Base-by-base conservation (phyloP, 805 yeast species). In the Cyberlindnera maclurae region DNA sequence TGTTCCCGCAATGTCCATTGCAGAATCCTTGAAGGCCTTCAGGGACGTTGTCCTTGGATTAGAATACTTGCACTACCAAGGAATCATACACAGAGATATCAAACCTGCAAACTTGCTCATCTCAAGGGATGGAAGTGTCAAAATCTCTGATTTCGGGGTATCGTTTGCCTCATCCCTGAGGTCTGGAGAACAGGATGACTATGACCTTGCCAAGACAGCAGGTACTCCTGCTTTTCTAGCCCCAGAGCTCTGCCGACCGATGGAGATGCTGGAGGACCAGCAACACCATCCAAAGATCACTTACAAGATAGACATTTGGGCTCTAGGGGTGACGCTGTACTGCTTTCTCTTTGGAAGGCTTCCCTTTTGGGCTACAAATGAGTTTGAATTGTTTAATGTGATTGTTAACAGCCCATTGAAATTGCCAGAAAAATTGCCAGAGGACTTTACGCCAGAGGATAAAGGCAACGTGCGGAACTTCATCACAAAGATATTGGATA, bases 151-250 rank as follows among this genome's bases (percentile, higher is more conserved):
- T 64, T 93, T 90, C 63, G 97, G 98, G 17, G 95, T 93, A 12
- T 86, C 96, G 1, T 83, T 85, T 60, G 87, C 90, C 1, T 57
- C 69, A 3, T 51, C 65, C 3, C 48, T 58, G 34, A 43, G 49
- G 12, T 55, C 52, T 15, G 68, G 62, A 20, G 77, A 75, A 36
- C 76, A 73, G 18, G 68, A 74, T 47, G 96, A 88, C 45, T 65
- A 79, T 40, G 97, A 90, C 51, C 67, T 90, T 44, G 94, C 96
- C 2, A 90, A 89, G 59, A 90, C 97, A 0, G 97, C 95, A 0
- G 98, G 97, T 5, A 90, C 97, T 0, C 97, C 97, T 2, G 97
- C 96, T 0, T 90, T 90, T 59, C 81, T 88, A 53, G 95, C 97
- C 0, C 96, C 96, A 0, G 99, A 93, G 57, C 68, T 89, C 34